Base-by-base conservation (phyloP, 2,329 filamentous ascomycete species). In the Talaromyces funiculosus region DNA sequence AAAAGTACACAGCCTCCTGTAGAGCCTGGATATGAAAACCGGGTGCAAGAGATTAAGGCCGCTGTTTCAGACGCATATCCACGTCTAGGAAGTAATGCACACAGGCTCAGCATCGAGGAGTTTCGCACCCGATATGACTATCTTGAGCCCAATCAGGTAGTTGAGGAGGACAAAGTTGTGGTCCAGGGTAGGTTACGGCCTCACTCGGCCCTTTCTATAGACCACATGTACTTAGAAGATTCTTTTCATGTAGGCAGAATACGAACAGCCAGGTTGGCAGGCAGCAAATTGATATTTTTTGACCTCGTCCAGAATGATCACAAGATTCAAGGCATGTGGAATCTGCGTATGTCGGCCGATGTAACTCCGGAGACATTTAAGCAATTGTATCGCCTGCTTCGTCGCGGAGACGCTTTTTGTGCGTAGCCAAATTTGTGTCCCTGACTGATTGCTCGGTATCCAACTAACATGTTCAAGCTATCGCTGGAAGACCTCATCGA, bases 401-500 rank as follows among this genome's bases (percentile, higher is more conserved):
- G 89, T 66, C 84, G 89, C 67, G 94, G 94, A 64, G 94, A 97
- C 77, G 87, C 90, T 71, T 86, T 93, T 71, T 87, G 89, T 91
- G 82, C 78, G 88, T 81, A 29, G 20, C 6, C 31, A 64, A 64
- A 40, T 9, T 33, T 33, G n/a, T n/a, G n/a, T n/a, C n/a, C 16
- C 14, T 16, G 57, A 2, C n/a, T 18, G 22, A 53, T 2, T 53
- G 12, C 7, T 22, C 20, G 5, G 5, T 4, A 18, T 33, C 6
- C 3, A 26, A 45, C 26, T 57, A 16, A 57, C 33, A 40, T n/a
- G 18, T n/a, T 40, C 38, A 49, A 87, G 88, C 89, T 62, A 79
- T 92, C 58, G 86, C 80, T 60, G 93, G 93, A 65, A 78, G 80
- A 63, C 86, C 90, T 16, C 86, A 85, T 57, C 82, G 85, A 42